Conservation (phyloP, 2,329 filamentous ascomycete species). For the Lasiodiplodia hormozganensis region DNA sequence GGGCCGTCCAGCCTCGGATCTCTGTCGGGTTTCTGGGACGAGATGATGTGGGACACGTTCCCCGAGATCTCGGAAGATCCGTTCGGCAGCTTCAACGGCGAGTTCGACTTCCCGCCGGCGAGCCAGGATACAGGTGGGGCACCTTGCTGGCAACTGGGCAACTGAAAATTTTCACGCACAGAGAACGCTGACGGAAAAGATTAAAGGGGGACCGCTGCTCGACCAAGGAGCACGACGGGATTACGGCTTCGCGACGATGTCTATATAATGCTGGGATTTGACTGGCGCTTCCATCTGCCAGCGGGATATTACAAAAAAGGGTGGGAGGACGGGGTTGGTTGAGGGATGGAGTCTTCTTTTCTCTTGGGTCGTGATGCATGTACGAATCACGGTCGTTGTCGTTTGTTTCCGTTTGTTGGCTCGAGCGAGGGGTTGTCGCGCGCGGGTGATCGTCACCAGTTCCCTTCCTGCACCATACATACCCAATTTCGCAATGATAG, state of each 20-base stretch:
- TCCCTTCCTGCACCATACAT: conserved; percentile 14
- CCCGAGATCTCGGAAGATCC: conserved; percentile 47
- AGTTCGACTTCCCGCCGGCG: conserved; percentile 36
- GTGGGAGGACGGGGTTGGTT: not conserved
- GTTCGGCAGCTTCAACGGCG: conserved; percentile 43
- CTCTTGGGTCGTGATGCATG: not conserved
- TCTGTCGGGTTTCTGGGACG: conserved; percentile 46
- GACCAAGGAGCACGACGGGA: not conserved
- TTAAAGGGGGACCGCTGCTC: not conserved
- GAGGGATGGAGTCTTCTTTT: not conserved
- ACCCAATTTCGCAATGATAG: conserved; percentile 20
- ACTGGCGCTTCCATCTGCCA: not conserved
- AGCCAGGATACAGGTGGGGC: conserved; percentile 34
- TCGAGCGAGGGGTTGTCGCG: not conserved
- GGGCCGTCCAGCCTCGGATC: conserved; percentile 38
- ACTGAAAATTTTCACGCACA: not conserved
- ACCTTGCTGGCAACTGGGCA: conserved; percentile 34
- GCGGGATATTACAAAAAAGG: not conserved
- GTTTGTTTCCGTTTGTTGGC: not conserved
- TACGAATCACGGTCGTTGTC: conserved; percentile 19
- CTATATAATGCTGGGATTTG: conserved; percentile 18
- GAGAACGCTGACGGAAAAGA: not conserved
- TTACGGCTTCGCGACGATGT: conserved; percentile 11
- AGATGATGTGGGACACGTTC: conserved; percentile 52
- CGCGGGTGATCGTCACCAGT: conserved; percentile 3